Conservation (phyloP, 176 grass and related monocot genomes). For the Zea luxurians region DNA sequence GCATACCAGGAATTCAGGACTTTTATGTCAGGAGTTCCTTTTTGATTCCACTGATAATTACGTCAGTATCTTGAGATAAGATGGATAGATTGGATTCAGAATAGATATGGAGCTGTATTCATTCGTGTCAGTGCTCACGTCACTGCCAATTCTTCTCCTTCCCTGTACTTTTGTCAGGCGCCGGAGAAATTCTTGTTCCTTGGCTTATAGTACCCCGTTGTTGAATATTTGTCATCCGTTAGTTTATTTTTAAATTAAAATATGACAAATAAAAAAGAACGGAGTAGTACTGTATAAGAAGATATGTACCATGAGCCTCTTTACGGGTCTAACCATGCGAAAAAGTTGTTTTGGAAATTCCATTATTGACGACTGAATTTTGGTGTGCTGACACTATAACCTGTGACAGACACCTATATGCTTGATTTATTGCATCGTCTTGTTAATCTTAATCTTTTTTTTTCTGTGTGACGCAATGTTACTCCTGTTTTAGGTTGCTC, state of each 20-base stretch:
- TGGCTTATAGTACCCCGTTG: background rate
- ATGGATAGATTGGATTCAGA: constrained; percentile 18
- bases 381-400: background rate
- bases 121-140: constrained; percentile 23
- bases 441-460: background rate
- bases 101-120: constrained; percentile 39
- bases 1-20: constrained; percentile 26
- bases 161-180: constrained; percentile 27
- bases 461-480: background rate
- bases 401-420: background rate
- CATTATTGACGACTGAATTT: constrained; percentile 10
- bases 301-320: constrained; percentile 11
- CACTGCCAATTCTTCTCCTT: constrained; percentile 23
- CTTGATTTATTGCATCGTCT: background rate
- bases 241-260: too few species aligned
- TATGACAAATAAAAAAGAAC: too few species aligned
- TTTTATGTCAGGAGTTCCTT: background rate
- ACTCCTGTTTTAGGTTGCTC: background rate
- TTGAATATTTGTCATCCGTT: too few species aligned
- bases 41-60: constrained; percentile 21
- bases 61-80: constrained; percentile 29
- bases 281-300: background rate
- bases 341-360: constrained; percentile 26
- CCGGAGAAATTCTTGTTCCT: constrained; percentile 16
- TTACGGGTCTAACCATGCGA: constrained; percentile 31